Evolutionary conservation across 208 protist genomes (phyloP).

Genomic region (Trypanosoma theileri): DNA sequence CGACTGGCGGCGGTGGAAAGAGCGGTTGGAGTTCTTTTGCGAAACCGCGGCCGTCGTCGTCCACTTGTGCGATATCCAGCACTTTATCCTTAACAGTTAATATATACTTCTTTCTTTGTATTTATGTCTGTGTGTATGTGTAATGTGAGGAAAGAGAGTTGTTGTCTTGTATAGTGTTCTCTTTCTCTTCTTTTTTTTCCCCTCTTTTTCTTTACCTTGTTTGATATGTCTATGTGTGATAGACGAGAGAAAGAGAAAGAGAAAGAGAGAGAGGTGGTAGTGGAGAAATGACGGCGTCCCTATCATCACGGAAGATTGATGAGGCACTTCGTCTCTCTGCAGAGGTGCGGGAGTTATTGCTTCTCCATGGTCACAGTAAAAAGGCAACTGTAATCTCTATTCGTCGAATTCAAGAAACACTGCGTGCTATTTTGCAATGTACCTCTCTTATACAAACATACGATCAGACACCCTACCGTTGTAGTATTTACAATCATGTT

Average conservation of each 20-base stretch:
- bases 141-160: too few relatives aligned
- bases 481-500: constrained; percentile 26
- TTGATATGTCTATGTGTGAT: neutral
- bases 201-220: neutral
- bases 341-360: constrained; percentile 22
- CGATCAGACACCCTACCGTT: constrained; percentile 20
- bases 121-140: too few relatives aligned
- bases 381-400: constrained; percentile 11
- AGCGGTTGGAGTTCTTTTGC: too few relatives aligned
- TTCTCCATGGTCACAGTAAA: constrained; percentile 23
- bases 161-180: neutral
- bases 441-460: constrained; percentile 31
- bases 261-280: constrained; percentile 18
- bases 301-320: constrained; percentile 26
- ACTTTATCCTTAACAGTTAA: too few relatives aligned
- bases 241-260: constrained; percentile 1
- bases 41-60: too few relatives aligned
- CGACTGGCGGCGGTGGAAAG: too few relatives aligned
- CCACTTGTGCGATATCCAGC: too few relatives aligned
- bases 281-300: constrained; percentile 7
- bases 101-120: too few relatives aligned
- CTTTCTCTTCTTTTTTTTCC: constrained; percentile 19
- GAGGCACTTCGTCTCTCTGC: constrained; percentile 21
- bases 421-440: constrained; percentile 23
- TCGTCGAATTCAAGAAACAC: constrained; percentile 18